A percentile compares a stretch with the other conserved stretches of the same genome.
phyloP scores from a whole-genome alignment of 768 basidiomycete species.

The Auriscalpium vulgare region DNA sequence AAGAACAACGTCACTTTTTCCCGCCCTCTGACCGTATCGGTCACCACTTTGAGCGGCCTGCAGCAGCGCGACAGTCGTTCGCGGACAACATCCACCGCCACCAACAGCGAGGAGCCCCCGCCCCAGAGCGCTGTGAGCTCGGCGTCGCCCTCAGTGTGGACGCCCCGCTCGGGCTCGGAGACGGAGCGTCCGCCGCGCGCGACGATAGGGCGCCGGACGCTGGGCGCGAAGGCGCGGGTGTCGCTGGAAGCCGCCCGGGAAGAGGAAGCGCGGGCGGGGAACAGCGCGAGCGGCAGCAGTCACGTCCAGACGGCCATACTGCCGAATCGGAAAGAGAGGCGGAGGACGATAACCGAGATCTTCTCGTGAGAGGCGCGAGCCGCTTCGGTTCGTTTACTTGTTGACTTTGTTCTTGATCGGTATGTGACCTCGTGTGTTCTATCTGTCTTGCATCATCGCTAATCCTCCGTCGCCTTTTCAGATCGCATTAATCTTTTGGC shows the following conservation, averaged over 20 bases:
- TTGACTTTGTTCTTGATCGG: neutral
- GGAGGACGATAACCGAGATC: conserved; percentile 45
- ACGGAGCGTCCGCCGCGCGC: conserved; percentile 39
- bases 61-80: conserved; percentile 42
- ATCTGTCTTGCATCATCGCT: neutral
- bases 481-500: neutral
- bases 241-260: conserved; percentile 34
- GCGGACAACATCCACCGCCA: conserved; percentile 28
- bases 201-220: conserved; percentile 24
- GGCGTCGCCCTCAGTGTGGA: conserved; percentile 26
- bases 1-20: conserved; percentile 55
- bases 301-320: conserved; percentile 27
- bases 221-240: conserved; percentile 33
- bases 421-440: neutral
- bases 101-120: conserved; percentile 19
- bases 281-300: conserved; percentile 33
- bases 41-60: conserved; percentile 46
- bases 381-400: neutral
- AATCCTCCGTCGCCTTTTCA: neutral
- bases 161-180: conserved; percentile 38
- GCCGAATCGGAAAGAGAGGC: conserved; percentile 31
- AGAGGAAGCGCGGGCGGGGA: conserved; percentile 24
- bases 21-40: conserved; percentile 46
- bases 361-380: conserved; percentile 23
- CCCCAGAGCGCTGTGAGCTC: conserved; percentile 18